Conservation (phyloP, 1,284 basidiomycete genomes). For the Moniliophthora roreri region DNA sequence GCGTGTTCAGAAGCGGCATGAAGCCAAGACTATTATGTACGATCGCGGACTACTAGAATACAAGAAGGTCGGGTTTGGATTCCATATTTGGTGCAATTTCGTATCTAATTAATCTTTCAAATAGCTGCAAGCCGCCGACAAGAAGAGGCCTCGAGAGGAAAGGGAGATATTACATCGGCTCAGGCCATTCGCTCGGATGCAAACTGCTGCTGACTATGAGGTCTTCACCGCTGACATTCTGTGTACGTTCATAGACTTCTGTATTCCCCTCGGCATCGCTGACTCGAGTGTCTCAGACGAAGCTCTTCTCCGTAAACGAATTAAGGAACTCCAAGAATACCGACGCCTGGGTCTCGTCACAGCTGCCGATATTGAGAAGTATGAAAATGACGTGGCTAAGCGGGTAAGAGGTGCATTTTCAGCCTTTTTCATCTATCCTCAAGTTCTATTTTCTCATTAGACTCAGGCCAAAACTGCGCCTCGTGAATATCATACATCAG, state of each 20-base stretch:
- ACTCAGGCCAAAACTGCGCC: conserved; percentile 57
- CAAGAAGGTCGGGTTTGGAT: conserved; percentile 69
- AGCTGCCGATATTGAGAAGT: conserved; percentile 85
- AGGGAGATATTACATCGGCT: conserved; percentile 88
- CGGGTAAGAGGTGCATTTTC: conserved; percentile 49
- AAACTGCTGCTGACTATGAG: conserved; percentile 93
- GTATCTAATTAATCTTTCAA: background rate
- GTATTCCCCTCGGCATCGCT: background rate
- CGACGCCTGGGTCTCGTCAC: conserved; percentile 82
- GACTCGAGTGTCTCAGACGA: conserved; percentile 59
- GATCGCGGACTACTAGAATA: conserved; percentile 92
- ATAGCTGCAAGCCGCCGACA: conserved; percentile 88
- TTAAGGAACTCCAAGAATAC: conserved; percentile 88
- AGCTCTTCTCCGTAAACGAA: conserved; percentile 79
- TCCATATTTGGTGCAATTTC: background rate
- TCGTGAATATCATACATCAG: conserved; percentile 56
- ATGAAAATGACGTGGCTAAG: conserved; percentile 73
- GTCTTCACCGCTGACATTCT: conserved; percentile 86
- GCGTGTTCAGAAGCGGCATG: conserved; percentile 85
- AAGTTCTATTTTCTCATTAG: conserved; percentile 31
- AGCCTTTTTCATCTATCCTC: conserved; percentile 8
- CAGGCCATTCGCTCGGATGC: conserved; percentile 90
- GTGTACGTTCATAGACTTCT: conserved; percentile 49
- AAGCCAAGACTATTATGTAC: conserved; percentile 91
- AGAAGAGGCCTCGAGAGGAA: conserved; percentile 90